Evolutionary conservation across 352 stramenopile species (phyloP).

Genomic region (Phytophthora hibernalis): DNA sequence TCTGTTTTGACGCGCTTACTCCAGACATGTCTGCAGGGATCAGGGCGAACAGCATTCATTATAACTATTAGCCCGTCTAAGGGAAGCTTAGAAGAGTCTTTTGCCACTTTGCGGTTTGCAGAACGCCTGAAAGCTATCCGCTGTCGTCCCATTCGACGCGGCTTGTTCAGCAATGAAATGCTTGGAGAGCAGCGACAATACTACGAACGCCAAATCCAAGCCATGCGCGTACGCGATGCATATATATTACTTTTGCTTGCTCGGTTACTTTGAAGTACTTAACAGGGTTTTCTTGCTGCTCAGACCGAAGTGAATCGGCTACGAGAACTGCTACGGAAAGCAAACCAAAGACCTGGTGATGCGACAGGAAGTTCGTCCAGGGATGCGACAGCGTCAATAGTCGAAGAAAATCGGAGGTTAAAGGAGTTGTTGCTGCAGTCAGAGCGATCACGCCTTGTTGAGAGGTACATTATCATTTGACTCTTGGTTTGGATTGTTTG

Average conservation of each 20-base stretch:
- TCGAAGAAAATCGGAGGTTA: slow-evolving; percentile 70
- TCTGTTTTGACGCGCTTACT: slow-evolving; percentile 75
- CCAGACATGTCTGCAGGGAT: slow-evolving; percentile 67
- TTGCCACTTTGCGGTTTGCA: slow-evolving; percentile 74
- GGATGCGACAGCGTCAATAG: slow-evolving; percentile 50
- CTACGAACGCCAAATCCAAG: slow-evolving; percentile 77
- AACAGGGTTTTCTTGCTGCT: slow-evolving; percentile 2
- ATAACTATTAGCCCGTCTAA: slow-evolving; percentile 67
- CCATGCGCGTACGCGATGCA: slow-evolving; percentile 55
- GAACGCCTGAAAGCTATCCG: slow-evolving; percentile 69
- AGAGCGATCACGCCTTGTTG: slow-evolving; percentile 49
- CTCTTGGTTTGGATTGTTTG: background rate
- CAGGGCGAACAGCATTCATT: slow-evolving; percentile 64
- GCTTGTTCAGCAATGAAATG: slow-evolving; percentile 59
- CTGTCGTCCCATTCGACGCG: slow-evolving; percentile 58
- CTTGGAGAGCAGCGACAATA: slow-evolving; percentile 63
- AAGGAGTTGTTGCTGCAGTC: slow-evolving; percentile 69
- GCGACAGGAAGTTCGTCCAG: slow-evolving; percentile 25
- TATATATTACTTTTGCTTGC: background rate
- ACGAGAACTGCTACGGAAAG: slow-evolving; percentile 57
- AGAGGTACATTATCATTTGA: slow-evolving; percentile 41
- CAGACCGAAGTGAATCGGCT: slow-evolving; percentile 67
- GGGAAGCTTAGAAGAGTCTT: slow-evolving; percentile 70
- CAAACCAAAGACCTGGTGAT: slow-evolving; percentile 36
- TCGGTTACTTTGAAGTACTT: background rate